Evolutionary conservation across 805 yeast species (phyloP), one percentile per base, ranked within the genome.

Genomic region (Lipomyces japonicus): DNA sequence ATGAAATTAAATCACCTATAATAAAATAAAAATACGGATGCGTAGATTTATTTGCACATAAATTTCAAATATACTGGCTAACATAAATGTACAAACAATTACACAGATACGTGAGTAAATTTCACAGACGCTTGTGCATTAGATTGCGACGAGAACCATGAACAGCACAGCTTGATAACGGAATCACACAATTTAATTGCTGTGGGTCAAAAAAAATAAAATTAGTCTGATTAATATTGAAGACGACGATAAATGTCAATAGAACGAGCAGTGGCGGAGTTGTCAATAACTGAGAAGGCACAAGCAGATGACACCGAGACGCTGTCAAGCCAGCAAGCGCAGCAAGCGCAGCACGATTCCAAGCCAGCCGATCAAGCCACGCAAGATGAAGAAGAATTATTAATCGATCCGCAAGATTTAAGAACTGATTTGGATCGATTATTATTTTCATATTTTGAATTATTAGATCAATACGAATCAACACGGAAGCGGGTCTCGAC

Each of bases 381-480:
- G 32, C 19, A 32, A 22, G 40, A 10, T 21, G 48, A 46, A 23
- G 47, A 45, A 22, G 51, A 50, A 28, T 35, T 35, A 16, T 21
- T 37, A 12, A 35, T 45, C 3, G 51, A 53, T 37, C 55, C 55
- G 32, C 10, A 39, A 4, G 24, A 14, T 6, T 24, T 53, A 6
- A 16, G 43, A 14, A 18, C 26, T 3, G 16, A 28, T 5, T 28
- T 44, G 26, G 57, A 53, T 28, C 23, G 28, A 23, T 18, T 53
- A 9, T 38, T 50, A 30, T 53, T 53, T 46, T 39, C 50, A 2
- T 53, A 53, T 28, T 48, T 50, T 28, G 57, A 53, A 5, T 22
- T 53, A 28, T 26, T 53, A 19, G 57, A 53, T 42, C 39, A 28
- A 19, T 53, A 50, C 34, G 51, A 50, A 31, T 34, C 39, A 4